These are phyloP conservation scores for Microbotryomycetes sp. DNA, from an alignment of 1,284 basidiomycete species.

Conservation along the genomic window DNA sequence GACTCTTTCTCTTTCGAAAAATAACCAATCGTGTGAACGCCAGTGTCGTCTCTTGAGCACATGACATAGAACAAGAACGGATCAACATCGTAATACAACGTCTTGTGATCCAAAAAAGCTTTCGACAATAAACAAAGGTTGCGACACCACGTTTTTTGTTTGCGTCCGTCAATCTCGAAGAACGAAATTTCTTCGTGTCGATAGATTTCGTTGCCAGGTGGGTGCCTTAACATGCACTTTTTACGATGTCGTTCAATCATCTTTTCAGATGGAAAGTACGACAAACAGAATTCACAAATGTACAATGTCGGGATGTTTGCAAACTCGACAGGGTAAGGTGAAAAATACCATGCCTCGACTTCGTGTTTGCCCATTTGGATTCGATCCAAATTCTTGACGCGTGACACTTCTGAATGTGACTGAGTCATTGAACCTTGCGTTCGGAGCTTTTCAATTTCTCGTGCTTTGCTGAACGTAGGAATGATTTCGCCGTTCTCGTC, in stretches of 20 bases:
- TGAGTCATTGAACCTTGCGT: constrained; percentile 99
- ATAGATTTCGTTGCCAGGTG: constrained; percentile 98
- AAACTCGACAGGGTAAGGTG: constrained; percentile 96
- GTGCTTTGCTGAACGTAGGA: constrained; percentile 74
- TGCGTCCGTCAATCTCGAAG: constrained; percentile 96
- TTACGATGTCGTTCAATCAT: constrained; percentile 84
- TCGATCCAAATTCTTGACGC: constrained; percentile 97
- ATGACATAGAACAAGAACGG: constrained; percentile 99
- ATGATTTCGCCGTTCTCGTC: constrained; percentile 44
- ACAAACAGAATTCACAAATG: constrained; percentile 97
- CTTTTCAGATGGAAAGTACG: constrained; percentile 77
- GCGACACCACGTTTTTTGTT: constrained; percentile 93
- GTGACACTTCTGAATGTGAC: constrained; percentile 90
- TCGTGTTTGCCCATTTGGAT: constrained; percentile 94
- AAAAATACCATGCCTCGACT: constrained; percentile 99
- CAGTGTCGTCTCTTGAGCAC: constrained; percentile 78
- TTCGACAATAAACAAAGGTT: constrained; percentile 95
- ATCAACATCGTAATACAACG: constrained; percentile 98
- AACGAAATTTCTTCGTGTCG: constrained; percentile 93
- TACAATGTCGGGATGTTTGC: constrained; percentile 90
- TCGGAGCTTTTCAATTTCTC: constrained; percentile 96
- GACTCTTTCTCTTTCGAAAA: constrained; percentile 99
- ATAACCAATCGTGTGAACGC: constrained; percentile 94
- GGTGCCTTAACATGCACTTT: constrained; percentile 89
- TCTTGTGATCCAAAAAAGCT: constrained; percentile 99